Evolutionary conservation across 2,329 filamentous ascomycete genomes (phyloP).

Genomic region (Trichoderma endophyticum): DNA sequence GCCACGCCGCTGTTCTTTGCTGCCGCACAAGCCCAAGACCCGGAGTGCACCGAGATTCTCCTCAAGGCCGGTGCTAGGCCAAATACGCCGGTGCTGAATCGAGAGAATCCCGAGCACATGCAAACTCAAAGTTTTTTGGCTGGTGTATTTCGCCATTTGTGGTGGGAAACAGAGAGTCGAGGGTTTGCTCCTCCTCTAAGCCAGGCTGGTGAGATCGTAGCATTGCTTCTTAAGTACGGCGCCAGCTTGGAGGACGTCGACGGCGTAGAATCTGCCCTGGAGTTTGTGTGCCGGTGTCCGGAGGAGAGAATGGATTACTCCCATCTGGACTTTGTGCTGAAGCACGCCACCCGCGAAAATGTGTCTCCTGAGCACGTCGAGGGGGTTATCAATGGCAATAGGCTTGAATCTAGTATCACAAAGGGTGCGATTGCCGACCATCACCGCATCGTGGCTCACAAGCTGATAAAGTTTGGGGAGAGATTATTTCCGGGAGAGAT

Average conservation of each 20-base stretch:
- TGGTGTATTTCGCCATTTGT: neutral
- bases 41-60: neutral
- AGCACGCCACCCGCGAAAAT: neutral
- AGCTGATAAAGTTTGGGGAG: neutral
- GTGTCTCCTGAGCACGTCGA: neutral
- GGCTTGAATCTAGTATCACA: accelerated
- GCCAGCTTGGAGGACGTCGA: neutral
- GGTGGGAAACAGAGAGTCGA: neutral
- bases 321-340: neutral
- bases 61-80: neutral
- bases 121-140: neutral
- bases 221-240: neutral
- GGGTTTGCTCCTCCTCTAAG: neutral
- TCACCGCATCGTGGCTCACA: neutral
- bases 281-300: neutral
- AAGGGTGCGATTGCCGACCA: neutral
- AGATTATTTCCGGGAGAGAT: neutral
- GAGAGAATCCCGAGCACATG: neutral
- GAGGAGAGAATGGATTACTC: neutral
- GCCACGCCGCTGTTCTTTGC: neutral
- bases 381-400: neutral
- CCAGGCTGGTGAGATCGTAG: neutral
- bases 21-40: neutral
- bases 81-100: neutral
- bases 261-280: neutral